Conservation (phyloP, 1,139 yeast genomes). For the Suhomyces choctaworum region DNA sequence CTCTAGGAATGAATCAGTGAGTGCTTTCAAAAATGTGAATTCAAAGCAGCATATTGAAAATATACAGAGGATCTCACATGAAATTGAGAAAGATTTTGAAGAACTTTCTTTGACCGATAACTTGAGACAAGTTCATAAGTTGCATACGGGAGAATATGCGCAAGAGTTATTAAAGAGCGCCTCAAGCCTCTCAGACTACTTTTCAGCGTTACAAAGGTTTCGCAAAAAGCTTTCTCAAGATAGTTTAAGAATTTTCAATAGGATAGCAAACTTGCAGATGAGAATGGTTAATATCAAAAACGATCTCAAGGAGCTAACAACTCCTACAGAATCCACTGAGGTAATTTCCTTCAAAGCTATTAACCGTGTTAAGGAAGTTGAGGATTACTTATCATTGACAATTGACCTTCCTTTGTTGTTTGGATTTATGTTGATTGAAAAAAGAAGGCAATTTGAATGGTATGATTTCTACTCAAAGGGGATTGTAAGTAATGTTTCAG, state of each 20-base stretch:
- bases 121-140: conserved; percentile 17
- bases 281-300: conserved; percentile 36
- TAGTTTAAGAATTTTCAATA: conserved; percentile 29
- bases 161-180: conserved; percentile 18
- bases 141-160: conserved; percentile 19
- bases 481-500: conserved; percentile 53
- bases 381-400: conserved; percentile 52
- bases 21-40: conserved; percentile 26
- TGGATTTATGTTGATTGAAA: conserved; percentile 75
- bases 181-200: conserved; percentile 16
- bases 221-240: conserved; percentile 26
- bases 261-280: conserved; percentile 43
- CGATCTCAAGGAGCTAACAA: conserved; percentile 25
- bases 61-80: conserved; percentile 7
- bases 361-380: conserved; percentile 36
- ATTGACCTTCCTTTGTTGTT: conserved; percentile 78
- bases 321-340: conserved; percentile 10
- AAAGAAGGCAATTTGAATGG: conserved; percentile 70
- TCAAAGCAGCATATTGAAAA: conserved; percentile 6
- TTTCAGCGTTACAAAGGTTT: conserved; percentile 25
- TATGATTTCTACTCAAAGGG: conserved; percentile 52
- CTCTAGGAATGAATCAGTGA: conserved; percentile 37
- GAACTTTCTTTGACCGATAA: conserved; percentile 14
- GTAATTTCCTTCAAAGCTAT: conserved; percentile 26
- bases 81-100: conserved; percentile 21